Evolutionary conservation across 345 rosid genomes (phyloP), one percentile per base, ranked within the genome.

Genomic region (Eucalyptus urophylla): DNA sequence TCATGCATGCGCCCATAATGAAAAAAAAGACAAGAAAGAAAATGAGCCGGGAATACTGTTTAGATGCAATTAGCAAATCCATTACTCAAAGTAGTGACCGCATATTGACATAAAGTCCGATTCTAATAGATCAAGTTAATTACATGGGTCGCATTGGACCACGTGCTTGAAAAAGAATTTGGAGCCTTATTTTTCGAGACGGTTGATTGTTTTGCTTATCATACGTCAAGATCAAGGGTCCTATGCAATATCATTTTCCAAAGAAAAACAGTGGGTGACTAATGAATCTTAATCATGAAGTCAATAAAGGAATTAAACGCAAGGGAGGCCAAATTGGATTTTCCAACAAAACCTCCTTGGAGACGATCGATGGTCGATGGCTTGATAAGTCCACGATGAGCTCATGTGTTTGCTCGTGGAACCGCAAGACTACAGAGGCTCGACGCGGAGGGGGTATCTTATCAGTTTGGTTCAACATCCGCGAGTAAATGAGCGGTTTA

Each of bases 371-470:
- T 87, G 94, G 89, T 15, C 89, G 88, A 10, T 65, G 86, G 12
- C 87, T 49, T 67, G 89, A 85, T 72, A 97, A 87, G 92, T 97
- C 97, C 8, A 96, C 88, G 53, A 92, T 51, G 83, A 96, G 93
- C 90, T 94, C 96, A 87, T 89, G 89, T 21, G 98, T 95, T 90
- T 93, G 89, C 29, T 91, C 93, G 49, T 88, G 92, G 9, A 90
- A 92, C 89, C 96, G 95, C 89, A 94, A 92, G 6, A 95, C 95
- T 19, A 93, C 97, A 90, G 90, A 90, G 51, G 98, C 95, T 85
- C 86, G 93, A 87, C 98, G 96, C 62, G 65, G 91, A 92, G 56
- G 89, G 89, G 16, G 80, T 40, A 49, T 27, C 80, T 44, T 44
- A 67, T 88, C 40, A 40, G n/a, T 58, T 90, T 8, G 90, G 89